Percentiles rank a stretch among this genome's conserved stretches.
These are phyloP conservation scores for Fusarium tricinctum DNA, from an alignment of 2,329 filamentous ascomycete genomes.

Conservation along the genomic window DNA sequence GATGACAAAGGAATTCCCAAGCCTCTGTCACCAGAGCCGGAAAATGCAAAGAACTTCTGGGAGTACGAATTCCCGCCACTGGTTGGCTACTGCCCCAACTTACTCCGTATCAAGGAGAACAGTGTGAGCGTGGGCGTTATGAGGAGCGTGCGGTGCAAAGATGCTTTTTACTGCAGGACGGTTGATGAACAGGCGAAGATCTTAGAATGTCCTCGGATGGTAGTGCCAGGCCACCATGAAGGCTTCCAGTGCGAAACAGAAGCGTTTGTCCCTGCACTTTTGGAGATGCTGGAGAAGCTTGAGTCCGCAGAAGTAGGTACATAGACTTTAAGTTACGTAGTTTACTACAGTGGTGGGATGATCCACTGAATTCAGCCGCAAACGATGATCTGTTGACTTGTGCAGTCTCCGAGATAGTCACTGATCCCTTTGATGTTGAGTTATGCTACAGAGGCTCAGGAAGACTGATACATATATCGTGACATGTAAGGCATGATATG, in stretches of 20 bases:
- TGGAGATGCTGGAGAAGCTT: neutral
- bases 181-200: conserved; percentile 10
- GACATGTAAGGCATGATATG: no score
- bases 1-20: conserved; percentile 1
- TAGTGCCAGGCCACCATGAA: conserved; percentile 12
- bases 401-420: no score
- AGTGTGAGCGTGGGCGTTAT: conserved; percentile 9
- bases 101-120: neutral
- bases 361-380: no score
- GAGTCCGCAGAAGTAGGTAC: neutral
- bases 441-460: no score
- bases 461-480: no score
- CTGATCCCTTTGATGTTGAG: no score
- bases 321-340: no score
- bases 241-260: conserved; percentile 12
- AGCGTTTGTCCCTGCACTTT: conserved; percentile 2
- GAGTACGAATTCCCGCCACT: neutral
- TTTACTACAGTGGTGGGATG: no score
- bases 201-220: conserved; percentile 2
- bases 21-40: neutral
- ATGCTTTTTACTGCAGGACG: neutral
- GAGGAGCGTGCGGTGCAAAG: conserved; percentile 5
- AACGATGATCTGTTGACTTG: no score
- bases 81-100: conserved; percentile 6
- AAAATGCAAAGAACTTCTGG: conserved; percentile 14